phyloP scores from a whole-genome alignment of 192 early-diverging fungal genomes.

The Entomortierella lignicola region DNA sequence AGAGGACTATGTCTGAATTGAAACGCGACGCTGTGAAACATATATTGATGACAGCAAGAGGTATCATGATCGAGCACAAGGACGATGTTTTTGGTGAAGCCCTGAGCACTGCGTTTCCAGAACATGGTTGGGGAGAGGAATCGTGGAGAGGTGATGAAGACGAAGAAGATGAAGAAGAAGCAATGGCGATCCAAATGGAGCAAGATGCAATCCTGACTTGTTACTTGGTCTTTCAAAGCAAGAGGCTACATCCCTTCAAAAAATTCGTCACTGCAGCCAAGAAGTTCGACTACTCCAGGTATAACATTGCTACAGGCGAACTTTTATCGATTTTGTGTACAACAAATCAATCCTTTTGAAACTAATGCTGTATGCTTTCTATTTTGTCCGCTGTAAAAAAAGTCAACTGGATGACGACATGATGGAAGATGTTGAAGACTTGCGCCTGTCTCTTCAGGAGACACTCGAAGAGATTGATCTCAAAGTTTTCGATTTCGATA shows the following conservation, averaged over 20 bases:
- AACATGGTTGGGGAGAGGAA: constrained; percentile 26
- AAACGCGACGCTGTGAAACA: constrained; percentile 16
- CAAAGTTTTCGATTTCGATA: constrained; percentile 23
- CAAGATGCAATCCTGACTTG: constrained; percentile 37
- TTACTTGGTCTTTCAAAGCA: constrained; percentile 17
- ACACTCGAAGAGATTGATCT: constrained; percentile 16
- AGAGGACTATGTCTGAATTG: constrained; percentile 28
- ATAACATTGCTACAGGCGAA: neutral
- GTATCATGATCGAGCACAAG: constrained; percentile 28
- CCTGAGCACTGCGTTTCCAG: constrained; percentile 22
- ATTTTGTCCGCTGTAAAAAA: neutral
- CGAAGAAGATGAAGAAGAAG: constrained; percentile 21
- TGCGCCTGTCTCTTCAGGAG: constrained; percentile 31
- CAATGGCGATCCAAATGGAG: constrained; percentile 43
- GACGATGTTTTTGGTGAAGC: constrained; percentile 28
- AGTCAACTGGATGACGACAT: constrained; percentile 45
- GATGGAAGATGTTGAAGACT: constrained; percentile 30
- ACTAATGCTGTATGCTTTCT: constrained; percentile 1
- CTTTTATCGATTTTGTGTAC: neutral
- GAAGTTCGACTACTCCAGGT: constrained; percentile 34
- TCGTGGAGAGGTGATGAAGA: neutral
- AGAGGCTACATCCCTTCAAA: neutral
- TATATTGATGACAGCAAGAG: constrained; percentile 12
- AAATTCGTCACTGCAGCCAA: constrained; percentile 23
- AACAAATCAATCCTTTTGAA: too few species aligned